A percentile compares a stretch with the other conserved stretches of the same genome.
Evolutionary conservation across 202 grass and related monocot genomes (phyloP).

Genomic region (Setaria viridis): DNA sequence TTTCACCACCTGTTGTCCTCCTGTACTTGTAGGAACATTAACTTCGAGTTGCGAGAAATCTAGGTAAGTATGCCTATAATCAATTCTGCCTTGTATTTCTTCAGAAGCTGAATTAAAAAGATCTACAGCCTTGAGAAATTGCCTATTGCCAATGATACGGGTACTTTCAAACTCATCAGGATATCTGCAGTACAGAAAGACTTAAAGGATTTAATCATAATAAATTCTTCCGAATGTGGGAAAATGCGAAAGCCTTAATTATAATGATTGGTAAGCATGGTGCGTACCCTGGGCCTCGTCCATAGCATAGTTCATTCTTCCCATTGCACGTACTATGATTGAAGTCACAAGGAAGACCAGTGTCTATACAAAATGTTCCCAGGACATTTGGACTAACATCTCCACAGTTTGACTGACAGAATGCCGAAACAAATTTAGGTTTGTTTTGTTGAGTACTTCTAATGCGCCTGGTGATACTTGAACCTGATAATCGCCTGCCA

Average conservation of each 20-base stretch:
- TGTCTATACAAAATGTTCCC: conserved; percentile 95
- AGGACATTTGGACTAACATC: conserved; percentile 99
- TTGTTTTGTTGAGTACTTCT: conserved; percentile 61
- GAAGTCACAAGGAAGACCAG: conserved; percentile 87
- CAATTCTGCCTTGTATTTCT: conserved; percentile 78
- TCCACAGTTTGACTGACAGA: conserved; percentile 98
- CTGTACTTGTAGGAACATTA: conserved; percentile 58
- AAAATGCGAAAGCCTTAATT: conserved; percentile 15
- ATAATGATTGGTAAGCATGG: conserved; percentile 22
- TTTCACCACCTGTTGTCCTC: conserved; percentile 64
- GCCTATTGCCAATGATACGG: conserved; percentile 81
- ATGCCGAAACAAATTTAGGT: conserved; percentile 91
- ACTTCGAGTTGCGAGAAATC: conserved; percentile 92
- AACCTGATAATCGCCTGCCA: conserved; percentile 69
- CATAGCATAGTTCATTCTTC: conserved; percentile 98
- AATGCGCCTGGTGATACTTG: conserved; percentile 63
- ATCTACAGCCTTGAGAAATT: conserved; percentile 85
- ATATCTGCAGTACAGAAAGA: conserved; percentile 64
- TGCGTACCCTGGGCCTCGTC: conserved; percentile 93
- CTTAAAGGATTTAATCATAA: conserved; percentile 33
- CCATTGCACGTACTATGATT: conserved; percentile 98
- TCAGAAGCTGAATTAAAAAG: conserved; percentile 89
- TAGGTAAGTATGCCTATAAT: conserved; percentile 81
- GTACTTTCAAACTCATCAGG: conserved; percentile 99
- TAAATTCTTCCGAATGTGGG: conserved; percentile 15